Conservation (phyloP, 2,329 filamentous ascomycete species). For the Alternaria metachromatica region DNA sequence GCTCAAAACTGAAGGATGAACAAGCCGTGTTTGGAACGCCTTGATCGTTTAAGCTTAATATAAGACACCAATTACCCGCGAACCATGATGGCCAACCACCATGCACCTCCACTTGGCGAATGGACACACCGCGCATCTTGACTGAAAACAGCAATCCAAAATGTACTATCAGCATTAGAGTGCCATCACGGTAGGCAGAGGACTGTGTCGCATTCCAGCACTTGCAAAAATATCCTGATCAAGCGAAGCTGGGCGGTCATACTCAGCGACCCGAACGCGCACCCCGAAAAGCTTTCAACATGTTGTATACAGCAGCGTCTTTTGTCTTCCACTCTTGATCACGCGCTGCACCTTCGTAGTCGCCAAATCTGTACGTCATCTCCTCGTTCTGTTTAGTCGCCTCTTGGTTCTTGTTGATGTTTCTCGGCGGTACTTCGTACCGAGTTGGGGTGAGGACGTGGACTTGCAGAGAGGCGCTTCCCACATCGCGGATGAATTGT, state of each 20-base stretch:
- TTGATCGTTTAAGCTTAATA: background rate
- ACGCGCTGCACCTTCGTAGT: background rate
- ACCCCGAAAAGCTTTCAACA: background rate
- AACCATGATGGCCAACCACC: background rate
- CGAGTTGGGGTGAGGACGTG: constrained; percentile 11
- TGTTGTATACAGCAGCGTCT: background rate
- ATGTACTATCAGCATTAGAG: background rate
- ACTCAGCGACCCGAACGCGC: background rate
- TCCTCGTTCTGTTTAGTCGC: background rate
- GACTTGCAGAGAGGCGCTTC: background rate
- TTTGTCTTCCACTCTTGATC: background rate
- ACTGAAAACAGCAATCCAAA: background rate
- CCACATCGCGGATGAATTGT: background rate
- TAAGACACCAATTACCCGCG: background rate
- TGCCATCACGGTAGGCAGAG: background rate
- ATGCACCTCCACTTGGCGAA: background rate
- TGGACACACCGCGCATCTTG: background rate
- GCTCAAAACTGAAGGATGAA: background rate
- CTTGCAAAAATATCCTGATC: background rate
- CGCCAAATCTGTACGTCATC: background rate
- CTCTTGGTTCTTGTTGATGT: background rate
- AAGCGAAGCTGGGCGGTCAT: background rate
- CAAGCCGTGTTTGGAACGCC: background rate
- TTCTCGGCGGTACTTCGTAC: background rate
- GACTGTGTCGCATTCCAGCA: too few species aligned